Base-by-base conservation (phyloP, 352 stramenopile species). In the Nannochloropsis limnetica region DNA sequence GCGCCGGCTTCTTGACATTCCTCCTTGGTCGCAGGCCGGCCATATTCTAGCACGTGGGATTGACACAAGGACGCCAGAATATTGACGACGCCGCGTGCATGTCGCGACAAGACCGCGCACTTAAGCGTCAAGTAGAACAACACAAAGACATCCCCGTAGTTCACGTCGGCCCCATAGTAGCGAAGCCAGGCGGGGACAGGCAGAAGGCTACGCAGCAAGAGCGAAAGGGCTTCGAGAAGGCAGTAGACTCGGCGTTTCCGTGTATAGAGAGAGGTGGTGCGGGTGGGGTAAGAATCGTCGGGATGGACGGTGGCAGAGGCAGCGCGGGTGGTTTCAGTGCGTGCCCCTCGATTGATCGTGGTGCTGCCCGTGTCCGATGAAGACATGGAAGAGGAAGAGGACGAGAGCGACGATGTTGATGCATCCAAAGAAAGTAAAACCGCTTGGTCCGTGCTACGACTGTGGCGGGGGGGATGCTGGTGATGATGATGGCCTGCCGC, bases 171-270 rank as follows among this genome's bases (percentile, higher is more conserved):
- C 1, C 2, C 61, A 74, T 74, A 74, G 25, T 74, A 74, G 2
- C n/a, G 61, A 29, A 74, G 61, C 61, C 8, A 74, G 61, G 25
- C 61, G 25, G 61, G 61, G 61, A 74, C 61, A 29, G 61, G 61
- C 5, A 74, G n/a, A n/a, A 74, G 61, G 61, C n/a, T 29, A 9
- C 61, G 61, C 3, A 74, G 5, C 25, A 74, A 74, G 4, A 74
- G 61, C 14, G 61, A 74, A 9, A 74, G 3, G 25, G 61, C n/a
- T 74, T 74, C 61, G 9, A 74, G 61, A 74, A 74, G 61, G 25
- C 14, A 27, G n/a, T 29, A 27, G 2, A 17, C 25, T 17, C 61
- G 61, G 8, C 61, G 61, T 29, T 29, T 74, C 9, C 61, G 8
- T 9, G n/a, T 2, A 27, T 74, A 29, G 2, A 29, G 61, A 17